Evolutionary conservation across 75 land plant genomes (phyloP).

Genomic region (Pinus tabuliformis): DNA sequence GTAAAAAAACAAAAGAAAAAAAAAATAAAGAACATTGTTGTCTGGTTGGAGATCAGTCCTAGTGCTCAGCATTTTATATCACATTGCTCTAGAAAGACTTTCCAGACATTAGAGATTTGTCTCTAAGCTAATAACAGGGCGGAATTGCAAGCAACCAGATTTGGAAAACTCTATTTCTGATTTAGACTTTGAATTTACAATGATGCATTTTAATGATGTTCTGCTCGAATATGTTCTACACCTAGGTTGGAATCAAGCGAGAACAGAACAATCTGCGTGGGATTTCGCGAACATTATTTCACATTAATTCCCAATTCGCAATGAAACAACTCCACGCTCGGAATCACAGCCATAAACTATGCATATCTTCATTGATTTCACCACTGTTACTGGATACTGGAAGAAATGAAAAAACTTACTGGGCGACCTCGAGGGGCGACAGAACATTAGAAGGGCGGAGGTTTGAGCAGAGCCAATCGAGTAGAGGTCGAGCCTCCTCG

Average conservation of each 20-base stretch:
- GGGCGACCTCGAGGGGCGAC: constrained; percentile 64
- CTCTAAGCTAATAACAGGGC: background rate
- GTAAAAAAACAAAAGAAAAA: too few species aligned
- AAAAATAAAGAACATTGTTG: too few species aligned
- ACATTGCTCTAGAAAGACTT: too few species aligned
- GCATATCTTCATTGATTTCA: too few species aligned
- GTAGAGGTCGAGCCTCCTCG: constrained; percentile 80
- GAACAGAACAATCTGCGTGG: background rate
- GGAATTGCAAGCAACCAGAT: background rate
- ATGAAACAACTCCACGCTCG: background rate
- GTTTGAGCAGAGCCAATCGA: constrained; percentile 92
- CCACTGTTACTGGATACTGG: too few species aligned
- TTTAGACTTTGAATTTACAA: background rate
- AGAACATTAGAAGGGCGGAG: constrained; percentile 95
- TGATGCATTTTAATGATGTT: background rate
- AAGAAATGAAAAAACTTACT: constrained; percentile 26
- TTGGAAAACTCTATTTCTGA: background rate
- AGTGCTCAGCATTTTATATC: too few species aligned
- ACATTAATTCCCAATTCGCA: background rate
- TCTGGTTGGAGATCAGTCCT: too few species aligned
- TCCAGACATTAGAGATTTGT: too few species aligned
- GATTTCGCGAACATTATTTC: background rate
- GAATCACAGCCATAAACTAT: background rate
- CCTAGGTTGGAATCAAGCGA: background rate
- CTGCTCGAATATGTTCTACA: background rate